A percentile compares a stretch with the other conserved stretches of the same genome.
phyloP scores from a whole-genome alignment of 139 green algal species.

The Pleodorina starrii region DNA sequence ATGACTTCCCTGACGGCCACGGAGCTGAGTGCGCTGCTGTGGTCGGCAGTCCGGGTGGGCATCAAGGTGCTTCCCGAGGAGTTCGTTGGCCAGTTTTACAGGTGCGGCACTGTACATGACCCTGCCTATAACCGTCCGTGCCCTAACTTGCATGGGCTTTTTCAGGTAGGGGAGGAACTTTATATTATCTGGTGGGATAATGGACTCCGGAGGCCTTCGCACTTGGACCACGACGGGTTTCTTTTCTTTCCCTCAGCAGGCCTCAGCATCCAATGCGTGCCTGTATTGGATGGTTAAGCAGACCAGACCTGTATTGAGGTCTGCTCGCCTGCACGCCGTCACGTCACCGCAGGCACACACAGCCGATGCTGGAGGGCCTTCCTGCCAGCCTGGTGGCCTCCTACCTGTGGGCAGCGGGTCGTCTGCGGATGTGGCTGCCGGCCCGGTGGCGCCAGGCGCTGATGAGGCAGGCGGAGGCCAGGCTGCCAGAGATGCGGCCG shows the following conservation, averaged over 20 bases:
- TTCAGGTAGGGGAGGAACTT: too few relatives aligned
- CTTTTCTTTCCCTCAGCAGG: too few relatives aligned
- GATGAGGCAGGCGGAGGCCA: not conserved
- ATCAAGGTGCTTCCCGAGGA: not conserved
- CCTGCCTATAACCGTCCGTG: too few relatives aligned
- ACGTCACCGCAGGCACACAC: not conserved
- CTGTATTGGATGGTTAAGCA: too few relatives aligned
- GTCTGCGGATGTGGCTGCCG: constrained; percentile 27
- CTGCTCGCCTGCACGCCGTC: too few relatives aligned
- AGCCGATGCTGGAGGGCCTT: not conserved
- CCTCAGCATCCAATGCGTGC: too few relatives aligned
- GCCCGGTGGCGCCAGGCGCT: not conserved
- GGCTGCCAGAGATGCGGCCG: not conserved
- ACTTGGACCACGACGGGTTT: too few relatives aligned
- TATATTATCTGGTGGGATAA: too few relatives aligned
- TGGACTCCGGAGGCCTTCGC: too few relatives aligned
- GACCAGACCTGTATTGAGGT: too few relatives aligned
- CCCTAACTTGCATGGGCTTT: too few relatives aligned
- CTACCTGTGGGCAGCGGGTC: constrained; percentile 32
- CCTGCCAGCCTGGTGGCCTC: constrained; percentile 15
- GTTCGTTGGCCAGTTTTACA: constrained; percentile 29
- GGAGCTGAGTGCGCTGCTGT: constrained; percentile 40
- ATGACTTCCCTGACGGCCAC: not conserved
- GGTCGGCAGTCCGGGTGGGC: constrained; percentile 31
- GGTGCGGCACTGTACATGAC: too few relatives aligned